phyloP scores from a whole-genome alignment of 768 basidiomycete species.

The Serpula lacrymans region DNA sequence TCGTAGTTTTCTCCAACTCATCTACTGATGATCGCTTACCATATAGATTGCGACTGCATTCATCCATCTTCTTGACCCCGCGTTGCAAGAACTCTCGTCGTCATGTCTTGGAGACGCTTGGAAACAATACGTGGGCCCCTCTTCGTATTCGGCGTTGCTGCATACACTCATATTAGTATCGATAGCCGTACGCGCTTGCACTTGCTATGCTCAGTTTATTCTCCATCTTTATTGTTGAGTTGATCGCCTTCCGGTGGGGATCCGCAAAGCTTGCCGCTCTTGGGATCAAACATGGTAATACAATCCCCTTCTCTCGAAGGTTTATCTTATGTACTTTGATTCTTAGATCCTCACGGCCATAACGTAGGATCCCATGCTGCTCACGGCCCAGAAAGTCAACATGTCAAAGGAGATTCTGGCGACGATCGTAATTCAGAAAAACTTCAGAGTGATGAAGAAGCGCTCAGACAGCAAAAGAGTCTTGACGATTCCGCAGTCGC shows the following conservation, averaged over 20 bases:
- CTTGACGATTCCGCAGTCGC: slow-evolving; percentile 48
- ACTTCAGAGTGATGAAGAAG: slow-evolving; percentile 26
- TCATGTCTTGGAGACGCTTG: slow-evolving; percentile 70
- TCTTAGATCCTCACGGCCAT: slow-evolving; percentile 66
- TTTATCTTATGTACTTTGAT: neutral
- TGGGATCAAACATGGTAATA: slow-evolving; percentile 60
- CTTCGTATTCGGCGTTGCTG: neutral
- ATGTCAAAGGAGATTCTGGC: neutral
- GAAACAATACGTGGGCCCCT: slow-evolving; percentile 63
- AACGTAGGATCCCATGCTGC: slow-evolving; percentile 55
- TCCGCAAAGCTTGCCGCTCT: slow-evolving; percentile 63
- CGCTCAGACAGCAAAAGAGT: slow-evolving; percentile 9
- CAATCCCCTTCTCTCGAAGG: neutral
- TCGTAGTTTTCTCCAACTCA: neutral
- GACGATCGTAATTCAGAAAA: slow-evolving; percentile 11
- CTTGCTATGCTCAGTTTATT: slow-evolving; percentile 82
- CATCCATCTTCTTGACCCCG: slow-evolving; percentile 79
- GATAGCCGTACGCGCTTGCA: slow-evolving; percentile 77
- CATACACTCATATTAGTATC: slow-evolving; percentile 2
- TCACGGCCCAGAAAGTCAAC: slow-evolving; percentile 60
- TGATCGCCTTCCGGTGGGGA: slow-evolving; percentile 87
- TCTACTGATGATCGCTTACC: slow-evolving; percentile 3
- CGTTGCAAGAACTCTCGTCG: slow-evolving; percentile 63
- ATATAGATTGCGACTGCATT: slow-evolving; percentile 84
- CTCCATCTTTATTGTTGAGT: slow-evolving; percentile 77